Evolutionary conservation across 306 rosid genomes (phyloP), one percentile per base, ranked within the genome.

Genomic region (Echinosophora koreensis): DNA sequence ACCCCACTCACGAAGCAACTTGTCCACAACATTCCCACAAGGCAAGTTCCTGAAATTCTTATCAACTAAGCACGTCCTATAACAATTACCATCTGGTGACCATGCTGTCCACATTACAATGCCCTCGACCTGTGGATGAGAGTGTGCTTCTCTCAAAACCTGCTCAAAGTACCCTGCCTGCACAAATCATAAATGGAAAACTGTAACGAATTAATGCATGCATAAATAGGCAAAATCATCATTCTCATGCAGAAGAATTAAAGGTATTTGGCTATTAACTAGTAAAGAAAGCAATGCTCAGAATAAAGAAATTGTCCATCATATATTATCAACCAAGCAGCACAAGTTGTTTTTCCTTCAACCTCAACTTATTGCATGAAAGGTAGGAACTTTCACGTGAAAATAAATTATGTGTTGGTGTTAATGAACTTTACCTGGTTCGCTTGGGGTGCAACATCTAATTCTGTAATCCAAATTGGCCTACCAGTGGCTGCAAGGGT

Each of bases 391-490:
- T 4, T 27, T 44, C 6, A 1, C 15, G 4, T 0, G 13, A 66
- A 30, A 55, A 30, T 39, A 46, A 37, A 7, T 4, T 52, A n/a
- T 37, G 46, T 0, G 41, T 50, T 46, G 57, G 30, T 46, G 15
- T 7, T 8, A 32, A 11, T 39, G 16, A 67, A 18, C 39, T 28
- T 67, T 81, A 89, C 98, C 92, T 91, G 97, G 4, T 42, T 69
- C 16, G 81, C 76, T 66, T 80, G 77, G 32, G 6, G 64, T 34
- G 35, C 9, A 34, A 94, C 90, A 62, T 94, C 98, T n/a, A 94
- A 1, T 81, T 92, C 96, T 4, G 98, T 89, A 1, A 94, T 66
- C 98, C 98, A 94, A 77, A 94, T 71, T 2, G 97, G 91, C 0
- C 64, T 80, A 4, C 89, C 71, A 9, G 90, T 59, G 17, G 95